Conservation (phyloP, 345 rosid species). For the Hypericum androsaemum region DNA sequence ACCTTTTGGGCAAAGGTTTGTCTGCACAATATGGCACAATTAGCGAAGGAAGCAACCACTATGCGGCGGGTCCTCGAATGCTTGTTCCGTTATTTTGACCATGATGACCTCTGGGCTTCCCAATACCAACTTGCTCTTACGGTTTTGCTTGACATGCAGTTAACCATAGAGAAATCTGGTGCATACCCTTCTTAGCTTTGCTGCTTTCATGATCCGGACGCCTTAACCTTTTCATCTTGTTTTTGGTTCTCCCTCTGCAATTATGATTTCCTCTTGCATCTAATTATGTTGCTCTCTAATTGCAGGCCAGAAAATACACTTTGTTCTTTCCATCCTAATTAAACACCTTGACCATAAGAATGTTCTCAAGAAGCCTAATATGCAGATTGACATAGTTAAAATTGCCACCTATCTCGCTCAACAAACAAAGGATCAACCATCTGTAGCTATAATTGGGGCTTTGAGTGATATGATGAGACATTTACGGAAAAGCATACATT, state of each 20-base stretch:
- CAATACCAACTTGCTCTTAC: conserved; percentile 50
- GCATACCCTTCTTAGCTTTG: conserved; percentile 4
- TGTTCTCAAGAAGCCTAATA: conserved; percentile 49
- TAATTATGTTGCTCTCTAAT: conserved; percentile 2
- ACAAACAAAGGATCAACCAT: conserved; percentile 41
- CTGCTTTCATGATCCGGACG: conserved; percentile 4
- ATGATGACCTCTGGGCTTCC: conserved; percentile 47
- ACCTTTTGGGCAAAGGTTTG: conserved; percentile 65
- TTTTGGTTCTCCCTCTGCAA: background rate
- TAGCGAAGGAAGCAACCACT: conserved; percentile 67
- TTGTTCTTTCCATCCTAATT: conserved; percentile 52
- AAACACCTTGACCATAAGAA: conserved; percentile 72
- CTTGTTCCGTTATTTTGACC: conserved; percentile 56
- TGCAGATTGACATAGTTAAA: conserved; percentile 53
- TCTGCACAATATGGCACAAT: conserved; percentile 45
- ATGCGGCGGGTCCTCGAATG: conserved; percentile 61
- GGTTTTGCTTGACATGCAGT: conserved; percentile 49
- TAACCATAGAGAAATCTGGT: conserved; percentile 58
- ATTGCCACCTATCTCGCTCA: conserved; percentile 49
- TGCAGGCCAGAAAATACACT: conserved; percentile 56
- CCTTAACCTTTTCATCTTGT: background rate
- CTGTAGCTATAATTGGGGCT: conserved; percentile 59
- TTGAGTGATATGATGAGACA: conserved; percentile 71
- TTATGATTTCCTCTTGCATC: background rate
- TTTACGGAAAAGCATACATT: conserved; percentile 60